A percentile compares a stretch with the other conserved stretches of the same genome.
These are phyloP conservation scores for Isabelozyma gotoi DNA, from an alignment of 805 yeast species.

Conservation along the genomic window DNA sequence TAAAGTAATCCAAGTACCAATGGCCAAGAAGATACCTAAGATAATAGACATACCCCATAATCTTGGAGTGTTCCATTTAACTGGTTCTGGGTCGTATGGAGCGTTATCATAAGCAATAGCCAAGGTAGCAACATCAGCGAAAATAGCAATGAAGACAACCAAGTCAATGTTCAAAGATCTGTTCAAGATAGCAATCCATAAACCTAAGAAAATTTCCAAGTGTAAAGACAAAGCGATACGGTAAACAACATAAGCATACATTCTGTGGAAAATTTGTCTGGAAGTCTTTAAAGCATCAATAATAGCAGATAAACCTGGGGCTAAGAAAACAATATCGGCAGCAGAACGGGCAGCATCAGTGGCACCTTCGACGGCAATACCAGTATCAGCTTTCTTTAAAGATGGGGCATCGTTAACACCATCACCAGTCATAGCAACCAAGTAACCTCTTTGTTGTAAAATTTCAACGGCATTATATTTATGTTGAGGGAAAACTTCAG, in stretches of 20 bases:
- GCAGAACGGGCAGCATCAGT: slow-evolving; percentile 97
- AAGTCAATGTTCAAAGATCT: slow-evolving; percentile 82
- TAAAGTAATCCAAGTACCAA: slow-evolving; percentile 93
- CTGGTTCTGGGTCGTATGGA: slow-evolving; percentile 90
- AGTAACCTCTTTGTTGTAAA: slow-evolving; percentile 92
- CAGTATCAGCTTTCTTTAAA: slow-evolving; percentile 85
- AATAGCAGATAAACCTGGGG: slow-evolving; percentile 93
- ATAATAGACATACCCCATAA: slow-evolving; percentile 95
- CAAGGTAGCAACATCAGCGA: slow-evolving; percentile 95
- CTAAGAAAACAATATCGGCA: slow-evolving; percentile 91
- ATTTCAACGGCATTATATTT: slow-evolving; percentile 94
- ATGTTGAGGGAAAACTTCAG: slow-evolving; percentile 98
- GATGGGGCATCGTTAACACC: slow-evolving; percentile 99
- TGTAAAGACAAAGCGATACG: slow-evolving; percentile 95
- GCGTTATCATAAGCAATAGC: slow-evolving; percentile 98
- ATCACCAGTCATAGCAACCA: slow-evolving; percentile 99
- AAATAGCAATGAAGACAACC: slow-evolving; percentile 94
- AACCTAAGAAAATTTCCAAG: slow-evolving; percentile 91
- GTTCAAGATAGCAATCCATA: slow-evolving; percentile 95
- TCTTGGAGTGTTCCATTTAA: slow-evolving; percentile 95
- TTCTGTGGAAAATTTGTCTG: slow-evolving; percentile 97
- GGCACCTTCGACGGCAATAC: slow-evolving; percentile 99
- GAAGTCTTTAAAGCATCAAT: slow-evolving; percentile 92
- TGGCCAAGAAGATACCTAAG: slow-evolving; percentile 81
- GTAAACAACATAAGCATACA: slow-evolving; percentile 97